phyloP scores from a whole-genome alignment of 768 basidiomycete genomes.

The Pulveroboletus sp. region DNA sequence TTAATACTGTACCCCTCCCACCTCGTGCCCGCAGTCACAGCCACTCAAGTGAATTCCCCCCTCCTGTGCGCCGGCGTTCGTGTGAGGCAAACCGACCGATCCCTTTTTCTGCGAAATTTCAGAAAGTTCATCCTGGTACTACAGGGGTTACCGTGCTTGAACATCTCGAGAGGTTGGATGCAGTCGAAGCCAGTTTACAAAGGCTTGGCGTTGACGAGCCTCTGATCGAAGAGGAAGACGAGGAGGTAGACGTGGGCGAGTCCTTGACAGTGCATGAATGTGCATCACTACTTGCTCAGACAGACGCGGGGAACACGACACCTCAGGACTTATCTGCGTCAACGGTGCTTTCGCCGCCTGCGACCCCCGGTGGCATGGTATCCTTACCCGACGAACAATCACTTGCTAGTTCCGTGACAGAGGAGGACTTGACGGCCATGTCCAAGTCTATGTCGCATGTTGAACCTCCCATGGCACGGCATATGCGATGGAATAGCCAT shows the following conservation, averaged over 20 bases:
- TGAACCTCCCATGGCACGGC: conserved; percentile 43
- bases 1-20: conserved; percentile 56
- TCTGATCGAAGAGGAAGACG: conserved; percentile 46
- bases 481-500: conserved; percentile 34
- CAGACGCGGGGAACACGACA: conserved; percentile 21
- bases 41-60: conserved; percentile 64
- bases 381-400: conserved; percentile 55
- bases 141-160: conserved; percentile 84
- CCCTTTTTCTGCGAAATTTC: conserved; percentile 80
- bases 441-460: conserved; percentile 75
- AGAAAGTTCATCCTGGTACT: conserved; percentile 77
- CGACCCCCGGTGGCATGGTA: conserved; percentile 46
- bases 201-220: conserved; percentile 61
- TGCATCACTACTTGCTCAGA: conserved; percentile 26
- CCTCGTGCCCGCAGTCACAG: conserved; percentile 55
- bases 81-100: conserved; percentile 68
- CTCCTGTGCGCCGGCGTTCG: conserved; percentile 59
- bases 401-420: conserved; percentile 51
- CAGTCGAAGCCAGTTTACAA: conserved; percentile 73
- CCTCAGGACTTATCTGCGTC: conserved; percentile 31
- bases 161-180: conserved; percentile 80
- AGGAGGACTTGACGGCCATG: conserved; percentile 68
- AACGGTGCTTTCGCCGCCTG: conserved; percentile 49
- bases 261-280: conserved; percentile 26
- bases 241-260: conserved; percentile 63